Evolutionary conservation across 208 protist species (phyloP), one percentile per base, ranked within the genome.

Genomic region (Acanthamoeba royreba): DNA sequence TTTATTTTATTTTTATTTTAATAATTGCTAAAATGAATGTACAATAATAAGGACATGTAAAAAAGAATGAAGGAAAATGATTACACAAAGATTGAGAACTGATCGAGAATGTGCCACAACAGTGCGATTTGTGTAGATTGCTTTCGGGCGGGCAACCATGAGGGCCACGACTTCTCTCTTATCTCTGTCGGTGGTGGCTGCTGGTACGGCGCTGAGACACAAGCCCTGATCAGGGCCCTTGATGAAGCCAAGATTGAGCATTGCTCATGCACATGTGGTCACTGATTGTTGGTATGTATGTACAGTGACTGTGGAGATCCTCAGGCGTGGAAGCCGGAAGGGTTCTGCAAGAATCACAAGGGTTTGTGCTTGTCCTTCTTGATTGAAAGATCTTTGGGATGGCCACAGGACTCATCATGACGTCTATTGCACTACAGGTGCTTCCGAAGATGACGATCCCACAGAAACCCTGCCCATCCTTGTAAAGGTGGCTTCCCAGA

Each of bases 81-180:
- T n/a, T n/a, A n/a, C n/a, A n/a, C n/a, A n/a, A n/a, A n/a, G n/a
- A n/a, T n/a, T n/a, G n/a, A n/a, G n/a, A n/a, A n/a, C n/a, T n/a
- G n/a, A n/a, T n/a, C n/a, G n/a, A n/a, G n/a, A n/a, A n/a, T 22
- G 49, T 58, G 49, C 49, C 49, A 28, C 35, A 33, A 33, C 83
- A 90, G 83, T 66, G 83, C 83, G 19, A 90, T 90, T 9, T 90
- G 83, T 31, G 83, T 90, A 3, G 83, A 90, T 19, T 90, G 83
- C 53, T 90, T 90, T 45, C 45, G 53, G 5, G 46, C 83, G 7
- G 83, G 83, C 52, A 69, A 90, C 38, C 83, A 90, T 25, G 53
- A 58, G 13, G 53, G 53, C 9, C 83, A 90, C 53, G 83, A 90
- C 38, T 90, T 58, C 53, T 85, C 74, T 28, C 38, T 85, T 22